These are phyloP conservation scores for Tetrahymena borealis DNA, from an alignment of 73 alveolate genomes.

Conservation along the genomic window DNA sequence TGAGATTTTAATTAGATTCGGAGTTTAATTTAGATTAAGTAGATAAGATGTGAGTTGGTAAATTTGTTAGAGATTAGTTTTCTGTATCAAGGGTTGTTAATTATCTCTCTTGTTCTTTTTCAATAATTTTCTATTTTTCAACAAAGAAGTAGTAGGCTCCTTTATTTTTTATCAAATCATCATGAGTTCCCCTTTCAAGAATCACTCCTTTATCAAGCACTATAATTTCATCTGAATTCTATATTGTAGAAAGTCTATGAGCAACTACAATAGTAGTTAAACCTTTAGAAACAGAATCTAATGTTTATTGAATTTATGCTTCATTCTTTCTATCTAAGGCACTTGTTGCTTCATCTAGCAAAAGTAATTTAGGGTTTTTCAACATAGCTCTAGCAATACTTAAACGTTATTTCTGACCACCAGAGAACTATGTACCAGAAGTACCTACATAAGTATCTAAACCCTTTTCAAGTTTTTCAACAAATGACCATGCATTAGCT, in stretches of 20 bases:
- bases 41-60: too few species aligned
- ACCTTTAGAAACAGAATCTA: slow-evolving; percentile 53
- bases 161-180: background rate
- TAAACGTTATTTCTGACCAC: slow-evolving; percentile 74
- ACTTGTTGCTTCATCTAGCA: slow-evolving; percentile 73
- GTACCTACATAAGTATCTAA: slow-evolving; percentile 56
- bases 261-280: slow-evolving; percentile 73
- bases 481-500: slow-evolving; percentile 64
- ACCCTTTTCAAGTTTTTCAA: slow-evolving; percentile 44
- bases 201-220: slow-evolving; percentile 55
- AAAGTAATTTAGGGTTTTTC: slow-evolving; percentile 58
- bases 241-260: slow-evolving; percentile 67
- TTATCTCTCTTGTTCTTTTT: background rate
- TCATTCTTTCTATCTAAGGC: slow-evolving; percentile 80
- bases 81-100: background rate
- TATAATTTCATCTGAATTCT: slow-evolving; percentile 47
- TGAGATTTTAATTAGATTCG: background rate
- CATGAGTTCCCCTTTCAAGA: slow-evolving; percentile 51
- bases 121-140: background rate
- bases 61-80: too few species aligned
- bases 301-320: slow-evolving; percentile 58
- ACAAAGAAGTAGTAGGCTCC: slow-evolving; percentile 14
- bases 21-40: background rate
- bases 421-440: slow-evolving; percentile 55
- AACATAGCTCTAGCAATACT: slow-evolving; percentile 75